Base-by-base conservation (phyloP, 768 basidiomycete species). In the Lepiota subincarnata region DNA sequence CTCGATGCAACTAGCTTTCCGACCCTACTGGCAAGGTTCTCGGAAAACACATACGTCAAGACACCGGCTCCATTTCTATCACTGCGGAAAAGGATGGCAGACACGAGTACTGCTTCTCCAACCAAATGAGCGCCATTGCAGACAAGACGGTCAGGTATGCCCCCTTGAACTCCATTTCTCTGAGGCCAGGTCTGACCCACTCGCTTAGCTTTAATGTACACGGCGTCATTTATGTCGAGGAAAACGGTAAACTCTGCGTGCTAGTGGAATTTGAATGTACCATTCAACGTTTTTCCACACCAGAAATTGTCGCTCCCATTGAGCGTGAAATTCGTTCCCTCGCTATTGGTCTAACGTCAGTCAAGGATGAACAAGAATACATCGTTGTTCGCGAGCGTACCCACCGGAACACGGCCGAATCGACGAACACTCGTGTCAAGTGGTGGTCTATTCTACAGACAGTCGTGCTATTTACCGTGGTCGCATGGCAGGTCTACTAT, bases 301-400 rank as follows among this genome's bases (percentile, higher is more conserved):
- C 67, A 80, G 91, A 92, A 60, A 78, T 86, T 14, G 89, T 96
- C 54, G 95, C 96, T 8, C 97, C 97, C 6, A 92, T 99, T 47
- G 97, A 99, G 68, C 84, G 89, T 53, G 96, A 98, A 77, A 95
- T 98, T 58, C 86, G 97, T 19, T 73, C 80, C 26, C 73, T 99
- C 22, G 84, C 91, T 12, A 81, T 83, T 50, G 92, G 87, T 7
- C 73, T 98, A 45, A 80, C 87, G 52, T 73, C 89, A 8, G 94
- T 99, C 59, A 98, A 98, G 73, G 97, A 99, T 64, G 97, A 99
- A 68, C 96, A 98, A 67, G 97, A 98, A 70, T 99, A 99, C 70
- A 94, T 99, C 58, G 89, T 96, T 28, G 86, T 98, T 24, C 82
- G 97, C 46, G 97, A 99, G 70, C 80, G 81, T 55, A 86, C 86